These are phyloP conservation scores for Echria macrotheca DNA, from an alignment of 495 filamentous ascomycete species.

Conservation along the genomic window DNA sequence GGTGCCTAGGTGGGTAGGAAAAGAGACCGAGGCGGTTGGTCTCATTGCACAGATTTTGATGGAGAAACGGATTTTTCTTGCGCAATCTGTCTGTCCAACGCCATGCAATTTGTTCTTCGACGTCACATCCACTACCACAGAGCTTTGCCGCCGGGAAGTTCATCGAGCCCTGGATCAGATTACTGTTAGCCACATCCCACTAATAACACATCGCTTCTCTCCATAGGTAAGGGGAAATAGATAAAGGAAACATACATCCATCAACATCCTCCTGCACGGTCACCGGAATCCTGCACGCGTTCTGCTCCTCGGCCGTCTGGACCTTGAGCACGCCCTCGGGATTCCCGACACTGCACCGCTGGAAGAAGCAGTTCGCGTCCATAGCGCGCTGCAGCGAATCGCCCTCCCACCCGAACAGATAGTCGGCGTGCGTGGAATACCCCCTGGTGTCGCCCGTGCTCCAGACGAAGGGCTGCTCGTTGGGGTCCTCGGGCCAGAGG, in stretches of 20 bases:
- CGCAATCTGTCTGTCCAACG: no score
- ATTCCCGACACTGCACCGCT: neutral
- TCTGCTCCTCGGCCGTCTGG: slow-evolving; percentile 10
- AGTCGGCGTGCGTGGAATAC: slow-evolving; percentile 15
- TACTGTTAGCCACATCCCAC: neutral
- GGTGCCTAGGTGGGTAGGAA: no score
- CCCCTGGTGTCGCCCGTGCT: slow-evolving; percentile 12
- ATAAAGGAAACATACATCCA: slow-evolving; percentile 16
- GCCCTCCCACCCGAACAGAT: slow-evolving; percentile 16
- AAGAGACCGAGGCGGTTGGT: no score
- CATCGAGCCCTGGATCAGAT: neutral
- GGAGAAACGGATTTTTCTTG: no score
- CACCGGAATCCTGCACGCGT: slow-evolving; percentile 1
- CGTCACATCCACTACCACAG: neutral
- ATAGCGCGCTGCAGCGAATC: slow-evolving; percentile 13
- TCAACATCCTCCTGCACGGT: slow-evolving; percentile 9
- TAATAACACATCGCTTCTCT: neutral
- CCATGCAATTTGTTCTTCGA: no score
- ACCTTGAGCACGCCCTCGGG: slow-evolving; percentile 5
- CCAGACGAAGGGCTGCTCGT: slow-evolving; percentile 39
- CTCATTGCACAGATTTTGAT: no score
- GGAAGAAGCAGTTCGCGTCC: slow-evolving; percentile 8
- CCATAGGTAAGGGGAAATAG: neutral
- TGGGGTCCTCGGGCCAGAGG: slow-evolving; percentile 39
- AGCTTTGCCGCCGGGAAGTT: neutral